phyloP scores from a whole-genome alignment of 306 rosid genomes.

The Trifolium fragiferum region DNA sequence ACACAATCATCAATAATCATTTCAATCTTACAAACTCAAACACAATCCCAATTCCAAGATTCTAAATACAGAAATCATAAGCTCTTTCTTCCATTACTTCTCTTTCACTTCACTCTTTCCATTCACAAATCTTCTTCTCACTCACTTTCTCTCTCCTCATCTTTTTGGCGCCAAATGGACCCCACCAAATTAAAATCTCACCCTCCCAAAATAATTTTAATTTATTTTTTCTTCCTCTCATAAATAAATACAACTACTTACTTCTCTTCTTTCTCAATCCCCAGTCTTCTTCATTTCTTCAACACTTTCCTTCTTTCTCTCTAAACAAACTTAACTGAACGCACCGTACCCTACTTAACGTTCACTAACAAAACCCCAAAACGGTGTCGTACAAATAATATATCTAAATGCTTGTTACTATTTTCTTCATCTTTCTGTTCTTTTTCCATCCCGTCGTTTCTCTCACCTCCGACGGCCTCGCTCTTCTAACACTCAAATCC shows the following conservation, averaged over 20 bases:
- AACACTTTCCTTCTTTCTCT: not conserved
- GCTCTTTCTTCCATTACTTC: conserved; percentile 48
- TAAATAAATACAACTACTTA: conserved; percentile 34
- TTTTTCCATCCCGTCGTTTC: conserved; percentile 40
- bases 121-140: conserved; percentile 29
- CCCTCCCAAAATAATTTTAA: conserved; percentile 16
- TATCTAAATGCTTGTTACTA: conserved; percentile 39
- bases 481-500: conserved; percentile 90
- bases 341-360: conserved; percentile 17
- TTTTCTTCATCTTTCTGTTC: not conserved
- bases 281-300: not conserved
- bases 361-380: not conserved
- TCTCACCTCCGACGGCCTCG: conserved; percentile 85
- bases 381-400: conserved; percentile 23
- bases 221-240: conserved; percentile 24
- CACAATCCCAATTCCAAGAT: conserved; percentile 13
- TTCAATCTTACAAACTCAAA: not conserved
- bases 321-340: not conserved
- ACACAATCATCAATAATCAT: conserved; percentile 11
- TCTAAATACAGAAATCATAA: not conserved
- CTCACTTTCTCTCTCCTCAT: not conserved
- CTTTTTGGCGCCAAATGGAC: conserved; percentile 67
- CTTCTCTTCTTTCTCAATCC: conserved; percentile 11
- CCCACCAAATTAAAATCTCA: conserved; percentile 61
- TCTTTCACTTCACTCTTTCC: conserved; percentile 67